A percentile compares a stretch with the other conserved stretches of the same genome.
phyloP scores from a whole-genome alignment of 2,329 filamentous ascomycete genomes.

The Cercospora sp. region DNA sequence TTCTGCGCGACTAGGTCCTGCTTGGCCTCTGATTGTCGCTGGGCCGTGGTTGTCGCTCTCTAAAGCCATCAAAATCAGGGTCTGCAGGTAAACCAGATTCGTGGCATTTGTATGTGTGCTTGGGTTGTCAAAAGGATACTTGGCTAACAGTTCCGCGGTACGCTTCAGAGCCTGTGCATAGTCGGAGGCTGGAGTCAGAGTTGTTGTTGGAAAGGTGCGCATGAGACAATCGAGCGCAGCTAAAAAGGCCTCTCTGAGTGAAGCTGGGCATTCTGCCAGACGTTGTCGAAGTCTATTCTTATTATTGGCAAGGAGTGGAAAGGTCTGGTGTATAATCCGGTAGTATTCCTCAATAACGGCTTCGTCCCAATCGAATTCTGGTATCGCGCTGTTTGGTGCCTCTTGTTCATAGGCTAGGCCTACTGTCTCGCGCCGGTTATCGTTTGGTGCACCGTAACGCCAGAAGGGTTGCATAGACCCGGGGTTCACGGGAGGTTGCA shows the following conservation, averaged over 20 bases:
- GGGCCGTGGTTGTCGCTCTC: conserved; percentile 62
- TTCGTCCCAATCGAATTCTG: conserved; percentile 49
- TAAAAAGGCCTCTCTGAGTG: conserved; percentile 64
- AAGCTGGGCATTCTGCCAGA: conserved; percentile 56
- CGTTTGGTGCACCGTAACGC: conserved; percentile 22
- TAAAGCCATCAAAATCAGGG: conserved; percentile 64
- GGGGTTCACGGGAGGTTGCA: conserved; percentile 14
- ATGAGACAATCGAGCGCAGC: conserved; percentile 63
- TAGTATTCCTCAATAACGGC: conserved; percentile 57
- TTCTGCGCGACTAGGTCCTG: conserved; percentile 51
- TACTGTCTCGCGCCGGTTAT: conserved; percentile 33
- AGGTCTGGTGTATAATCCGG: conserved; percentile 63
- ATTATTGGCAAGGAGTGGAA: conserved; percentile 64
- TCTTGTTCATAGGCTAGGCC: conserved; percentile 34
- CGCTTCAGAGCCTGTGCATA: conserved; percentile 43
- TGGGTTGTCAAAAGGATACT: conserved; percentile 49
- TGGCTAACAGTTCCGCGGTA: conserved; percentile 46
- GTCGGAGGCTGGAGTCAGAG: conserved; percentile 37
- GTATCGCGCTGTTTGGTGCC: conserved; percentile 18
- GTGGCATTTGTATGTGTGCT: conserved; percentile 44
- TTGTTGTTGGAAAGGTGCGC: conserved; percentile 52
- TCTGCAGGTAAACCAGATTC: conserved; percentile 63
- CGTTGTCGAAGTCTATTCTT: conserved; percentile 58
- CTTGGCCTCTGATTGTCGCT: conserved; percentile 48
- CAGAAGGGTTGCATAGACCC: conserved; percentile 31